Evolutionary conservation across 345 rosid genomes (phyloP).

Genomic region (Leavenworthia alabamica): DNA sequence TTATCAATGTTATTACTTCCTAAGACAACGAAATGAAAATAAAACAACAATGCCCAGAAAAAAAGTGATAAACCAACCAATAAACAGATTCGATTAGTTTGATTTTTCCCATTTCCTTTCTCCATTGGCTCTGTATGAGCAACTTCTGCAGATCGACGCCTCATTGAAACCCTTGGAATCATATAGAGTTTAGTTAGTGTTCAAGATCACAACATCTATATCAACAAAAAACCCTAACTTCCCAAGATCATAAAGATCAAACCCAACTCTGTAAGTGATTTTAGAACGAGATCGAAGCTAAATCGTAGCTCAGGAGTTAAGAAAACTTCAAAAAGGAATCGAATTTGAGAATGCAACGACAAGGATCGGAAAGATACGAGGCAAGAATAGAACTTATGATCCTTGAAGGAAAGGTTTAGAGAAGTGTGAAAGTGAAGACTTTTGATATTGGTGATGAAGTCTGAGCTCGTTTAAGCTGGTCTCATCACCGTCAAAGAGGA

Average conservation of each 20-base stretch:
- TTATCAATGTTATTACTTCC: slow-evolving; percentile 32
- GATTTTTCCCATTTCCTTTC: slow-evolving; percentile 54
- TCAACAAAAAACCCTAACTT: slow-evolving; percentile 11
- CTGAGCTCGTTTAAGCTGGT: slow-evolving; percentile 23
- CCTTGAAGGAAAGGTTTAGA: background rate
- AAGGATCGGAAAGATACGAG: slow-evolving; percentile 16
- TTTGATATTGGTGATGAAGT: background rate
- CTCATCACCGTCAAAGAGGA: slow-evolving; percentile 23
- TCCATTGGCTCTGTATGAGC: slow-evolving; percentile 43
- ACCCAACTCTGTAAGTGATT: background rate
- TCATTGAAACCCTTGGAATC: slow-evolving; percentile 38
- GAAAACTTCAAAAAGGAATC: background rate
- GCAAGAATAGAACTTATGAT: background rate
- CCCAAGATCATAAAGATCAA: background rate
- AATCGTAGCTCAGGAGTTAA: slow-evolving; percentile 9
- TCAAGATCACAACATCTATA: slow-evolving; percentile 22
- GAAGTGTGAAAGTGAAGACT: background rate
- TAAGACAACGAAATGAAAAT: slow-evolving; percentile 59
- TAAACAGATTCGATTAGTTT: slow-evolving; percentile 44
- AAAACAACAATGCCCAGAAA: slow-evolving; percentile 65
- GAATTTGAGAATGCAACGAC: slow-evolving; percentile 15
- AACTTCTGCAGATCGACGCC: slow-evolving; percentile 56
- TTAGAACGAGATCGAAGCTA: background rate
- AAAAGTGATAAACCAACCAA: slow-evolving; percentile 44
- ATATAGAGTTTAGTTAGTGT: background rate